Percentiles rank a stretch among this genome's conserved stretches.
phyloP scores from a whole-genome alignment of 1,284 basidiomycete genomes.

The Cutaneotrichosporon daszewskae region DNA sequence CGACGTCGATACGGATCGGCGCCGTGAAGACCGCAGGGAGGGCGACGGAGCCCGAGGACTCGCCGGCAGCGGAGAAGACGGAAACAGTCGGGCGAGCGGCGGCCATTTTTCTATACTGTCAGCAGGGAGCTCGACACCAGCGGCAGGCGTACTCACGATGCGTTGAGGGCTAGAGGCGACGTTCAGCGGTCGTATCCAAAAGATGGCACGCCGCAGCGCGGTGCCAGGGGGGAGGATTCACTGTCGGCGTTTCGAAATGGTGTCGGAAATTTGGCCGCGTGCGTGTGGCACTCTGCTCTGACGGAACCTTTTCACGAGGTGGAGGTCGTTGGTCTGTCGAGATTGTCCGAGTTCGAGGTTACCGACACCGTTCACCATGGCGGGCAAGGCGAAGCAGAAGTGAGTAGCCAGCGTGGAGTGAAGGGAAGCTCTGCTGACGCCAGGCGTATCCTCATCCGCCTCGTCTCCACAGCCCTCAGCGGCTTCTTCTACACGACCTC shows the following conservation, averaged over 20 bases:
- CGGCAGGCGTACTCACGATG: slow-evolving; percentile 1
- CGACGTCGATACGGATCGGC: slow-evolving; percentile 97
- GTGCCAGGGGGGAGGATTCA: neutral
- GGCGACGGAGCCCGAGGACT: slow-evolving; percentile 82
- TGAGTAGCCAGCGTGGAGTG: slow-evolving; percentile 26
- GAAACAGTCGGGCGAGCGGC: slow-evolving; percentile 84
- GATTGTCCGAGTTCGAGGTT: slow-evolving; percentile 1
- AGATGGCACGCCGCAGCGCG: neutral
- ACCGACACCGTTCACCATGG: too few relatives aligned
- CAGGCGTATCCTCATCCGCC: slow-evolving; percentile 75
- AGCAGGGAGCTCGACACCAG: neutral
- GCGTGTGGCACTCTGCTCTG: neutral
- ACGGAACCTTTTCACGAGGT: neutral
- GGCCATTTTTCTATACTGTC: slow-evolving; percentile 58
- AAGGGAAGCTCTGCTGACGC: neutral
- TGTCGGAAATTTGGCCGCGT: neutral
- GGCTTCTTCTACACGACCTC: slow-evolving; percentile 83
- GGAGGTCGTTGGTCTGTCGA: slow-evolving; percentile 3
- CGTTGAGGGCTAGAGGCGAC: slow-evolving; percentile 2
- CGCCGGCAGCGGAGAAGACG: slow-evolving; percentile 70
- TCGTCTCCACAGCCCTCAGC: slow-evolving; percentile 82
- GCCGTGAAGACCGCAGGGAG: slow-evolving; percentile 96
- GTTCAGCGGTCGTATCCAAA: neutral
- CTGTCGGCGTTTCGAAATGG: neutral
- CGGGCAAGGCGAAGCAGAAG: slow-evolving; percentile 57